Percentiles rank a stretch among this genome's conserved stretches.
Evolutionary conservation across 352 stramenopile genomes (phyloP).

Genomic region (Lagenidium giganteum): DNA sequence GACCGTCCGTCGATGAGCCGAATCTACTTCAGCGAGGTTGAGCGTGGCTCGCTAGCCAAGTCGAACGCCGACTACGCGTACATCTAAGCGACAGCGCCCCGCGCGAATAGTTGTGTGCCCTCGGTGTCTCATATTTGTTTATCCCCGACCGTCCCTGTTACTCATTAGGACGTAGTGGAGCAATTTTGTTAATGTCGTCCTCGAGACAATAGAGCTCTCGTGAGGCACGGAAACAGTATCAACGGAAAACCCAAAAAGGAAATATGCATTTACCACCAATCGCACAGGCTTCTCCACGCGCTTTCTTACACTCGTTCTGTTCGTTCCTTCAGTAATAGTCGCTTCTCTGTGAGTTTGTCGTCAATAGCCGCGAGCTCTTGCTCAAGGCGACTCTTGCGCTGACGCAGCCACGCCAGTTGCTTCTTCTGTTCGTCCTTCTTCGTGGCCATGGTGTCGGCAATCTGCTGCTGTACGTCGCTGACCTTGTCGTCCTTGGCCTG

Average conservation of each 20-base stretch:
- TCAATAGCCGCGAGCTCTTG: constrained; percentile 37
- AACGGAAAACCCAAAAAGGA: no score
- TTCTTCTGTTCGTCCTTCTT: constrained; percentile 38
- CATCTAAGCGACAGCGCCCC: constrained; percentile 24
- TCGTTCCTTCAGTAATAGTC: constrained; percentile 47
- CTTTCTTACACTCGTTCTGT: not conserved
- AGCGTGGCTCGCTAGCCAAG: constrained; percentile 28
- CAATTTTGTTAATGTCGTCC: no score
- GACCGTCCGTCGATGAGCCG: constrained; percentile 37
- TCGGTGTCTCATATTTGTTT: not conserved
- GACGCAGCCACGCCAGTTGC: constrained; percentile 51
- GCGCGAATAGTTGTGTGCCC: not conserved
- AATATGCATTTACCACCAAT: no score
- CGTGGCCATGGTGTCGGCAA: constrained; percentile 25
- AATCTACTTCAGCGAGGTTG: constrained; percentile 69
- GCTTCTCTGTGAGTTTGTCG: constrained; percentile 45
- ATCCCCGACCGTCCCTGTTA: no score
- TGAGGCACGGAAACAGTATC: no score
- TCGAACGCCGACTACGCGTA: constrained; percentile 43
- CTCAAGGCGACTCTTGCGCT: constrained; percentile 43
- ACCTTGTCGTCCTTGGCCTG: constrained; percentile 49
- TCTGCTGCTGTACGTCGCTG: constrained; percentile 28
- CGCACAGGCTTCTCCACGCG: no score
- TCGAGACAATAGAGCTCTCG: no score
- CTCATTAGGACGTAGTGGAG: no score